Evolutionary conservation across 1,284 basidiomycete genomes (phyloP).

Genomic region (Microbotryum silenes-acaulis): DNA sequence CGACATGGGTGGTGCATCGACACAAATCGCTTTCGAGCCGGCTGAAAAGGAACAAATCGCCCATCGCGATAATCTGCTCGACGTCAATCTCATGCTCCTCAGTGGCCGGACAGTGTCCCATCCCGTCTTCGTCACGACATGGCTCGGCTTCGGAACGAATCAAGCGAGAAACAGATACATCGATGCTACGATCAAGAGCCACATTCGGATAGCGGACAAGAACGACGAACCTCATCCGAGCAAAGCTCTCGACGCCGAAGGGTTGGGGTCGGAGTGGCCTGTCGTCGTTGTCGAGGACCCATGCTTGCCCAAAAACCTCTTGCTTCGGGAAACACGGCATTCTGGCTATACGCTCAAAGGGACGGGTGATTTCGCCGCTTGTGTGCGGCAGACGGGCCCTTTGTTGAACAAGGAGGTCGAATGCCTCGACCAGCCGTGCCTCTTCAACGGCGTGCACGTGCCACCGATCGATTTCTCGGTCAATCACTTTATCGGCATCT

Average conservation of each 20-base stretch:
- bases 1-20: constrained; percentile 98
- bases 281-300: constrained; percentile 63
- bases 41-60: constrained; percentile 51
- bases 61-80: constrained; percentile 57
- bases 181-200: constrained; percentile 53
- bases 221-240: constrained; percentile 14
- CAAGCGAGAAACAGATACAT: constrained; percentile 88
- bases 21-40: constrained; percentile 94
- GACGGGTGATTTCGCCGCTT: constrained; percentile 82
- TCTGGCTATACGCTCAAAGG: constrained; percentile 60
- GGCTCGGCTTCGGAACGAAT: constrained; percentile 97
- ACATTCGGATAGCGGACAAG: constrained; percentile 3
- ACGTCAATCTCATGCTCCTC: constrained; percentile 72
- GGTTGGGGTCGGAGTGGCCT: constrained; percentile 6
- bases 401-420: constrained; percentile 78
- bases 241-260: not conserved
- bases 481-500: constrained; percentile 75
- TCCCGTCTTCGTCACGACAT: constrained; percentile 94
- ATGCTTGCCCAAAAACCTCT: constrained; percentile 74
- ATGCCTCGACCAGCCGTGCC: constrained; percentile 76
- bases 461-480: constrained; percentile 46
- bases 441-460: constrained; percentile 96
- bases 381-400: constrained; percentile 63
- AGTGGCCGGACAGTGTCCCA: constrained; percentile 80
- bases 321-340: constrained; percentile 49